Percentiles rank a stretch among this genome's conserved stretches.
Evolutionary conservation across 805 yeast genomes (phyloP).

Genomic region (Teunomyces panamensis): DNA sequence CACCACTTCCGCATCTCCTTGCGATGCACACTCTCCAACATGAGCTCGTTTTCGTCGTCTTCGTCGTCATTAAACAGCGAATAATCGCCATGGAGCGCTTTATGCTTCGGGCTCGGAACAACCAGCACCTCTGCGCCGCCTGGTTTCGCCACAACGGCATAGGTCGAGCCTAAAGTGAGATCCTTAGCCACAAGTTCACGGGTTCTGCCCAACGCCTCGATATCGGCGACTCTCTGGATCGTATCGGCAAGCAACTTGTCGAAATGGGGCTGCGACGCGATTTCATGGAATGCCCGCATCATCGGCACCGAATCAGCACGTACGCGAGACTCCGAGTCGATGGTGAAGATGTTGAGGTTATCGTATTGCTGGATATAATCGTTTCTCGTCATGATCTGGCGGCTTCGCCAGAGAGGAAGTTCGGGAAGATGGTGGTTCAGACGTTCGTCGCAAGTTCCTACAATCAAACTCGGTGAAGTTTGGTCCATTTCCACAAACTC

Average conservation of each 20-base stretch:
- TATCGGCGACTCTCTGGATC: slow-evolving; percentile 64
- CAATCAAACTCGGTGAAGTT: slow-evolving; percentile 22
- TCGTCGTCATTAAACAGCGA: slow-evolving; percentile 8
- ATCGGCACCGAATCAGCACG: slow-evolving; percentile 82
- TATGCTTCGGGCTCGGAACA: slow-evolving; percentile 14
- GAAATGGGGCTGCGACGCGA: slow-evolving; percentile 68
- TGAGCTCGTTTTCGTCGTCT: slow-evolving; percentile 18
- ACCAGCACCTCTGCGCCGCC: slow-evolving; percentile 13
- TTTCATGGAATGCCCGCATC: slow-evolving; percentile 87
- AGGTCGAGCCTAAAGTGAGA: slow-evolving; percentile 50
- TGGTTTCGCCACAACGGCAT: slow-evolving; percentile 23
- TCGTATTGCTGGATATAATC: slow-evolving; percentile 77
- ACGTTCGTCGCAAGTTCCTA: slow-evolving; percentile 1
- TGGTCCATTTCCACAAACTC: slow-evolving; percentile 70
- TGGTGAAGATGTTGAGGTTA: slow-evolving; percentile 72
- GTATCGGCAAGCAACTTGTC: slow-evolving; percentile 65
- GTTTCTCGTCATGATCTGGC: slow-evolving; percentile 82
- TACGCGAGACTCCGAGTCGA: slow-evolving; percentile 69
- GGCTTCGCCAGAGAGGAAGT: slow-evolving; percentile 77
- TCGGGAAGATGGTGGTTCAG: slow-evolving; percentile 61
- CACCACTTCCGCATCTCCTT: slow-evolving; percentile 37
- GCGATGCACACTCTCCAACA: slow-evolving; percentile 19
- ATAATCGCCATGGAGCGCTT: slow-evolving; percentile 20
- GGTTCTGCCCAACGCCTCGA: slow-evolving; percentile 75
- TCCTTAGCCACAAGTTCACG: slow-evolving; percentile 74